Percentiles rank a stretch among this genome's conserved stretches.
Evolutionary conservation across 305 asterid species (phyloP).

Genomic region (Solanum hybrid): DNA sequence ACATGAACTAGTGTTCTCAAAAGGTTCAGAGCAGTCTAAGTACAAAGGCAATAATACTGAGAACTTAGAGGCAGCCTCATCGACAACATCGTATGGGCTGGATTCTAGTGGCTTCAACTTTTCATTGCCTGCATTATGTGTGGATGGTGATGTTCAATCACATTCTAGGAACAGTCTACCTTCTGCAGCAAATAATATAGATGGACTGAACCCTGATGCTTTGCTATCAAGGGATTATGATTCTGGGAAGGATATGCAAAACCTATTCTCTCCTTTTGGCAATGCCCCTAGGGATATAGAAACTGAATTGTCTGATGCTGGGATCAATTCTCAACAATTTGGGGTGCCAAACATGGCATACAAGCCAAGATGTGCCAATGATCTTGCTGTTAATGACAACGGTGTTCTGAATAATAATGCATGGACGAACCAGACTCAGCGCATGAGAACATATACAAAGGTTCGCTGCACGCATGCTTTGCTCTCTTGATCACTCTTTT

Average conservation of each 20-base stretch:
- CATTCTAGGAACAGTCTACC: slow-evolving; percentile 50
- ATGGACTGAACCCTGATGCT: slow-evolving; percentile 81
- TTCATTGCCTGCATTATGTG: slow-evolving; percentile 42
- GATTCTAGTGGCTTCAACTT: slow-evolving; percentile 63
- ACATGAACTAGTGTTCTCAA: slow-evolving; percentile 41
- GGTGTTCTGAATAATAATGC: slow-evolving; percentile 47
- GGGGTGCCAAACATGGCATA: slow-evolving; percentile 63
- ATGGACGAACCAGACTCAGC: slow-evolving; percentile 83
- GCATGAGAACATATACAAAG: slow-evolving; percentile 96
- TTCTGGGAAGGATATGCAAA: slow-evolving; percentile 84
- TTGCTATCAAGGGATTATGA: slow-evolving; percentile 80
- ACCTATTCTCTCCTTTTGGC: slow-evolving; percentile 59
- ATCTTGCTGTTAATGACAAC: slow-evolving; percentile 49
- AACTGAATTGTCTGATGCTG: slow-evolving; percentile 65
- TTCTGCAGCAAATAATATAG: slow-evolving; percentile 36
- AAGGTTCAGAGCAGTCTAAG: slow-evolving; percentile 46
- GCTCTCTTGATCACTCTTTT: slow-evolving; percentile 1
- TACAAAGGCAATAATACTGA: slow-evolving; percentile 39
- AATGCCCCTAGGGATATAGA: slow-evolving; percentile 65
- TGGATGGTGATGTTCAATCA: slow-evolving; percentile 72
- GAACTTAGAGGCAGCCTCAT: slow-evolving; percentile 73
- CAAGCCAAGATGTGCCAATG: slow-evolving; percentile 68
- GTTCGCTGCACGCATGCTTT: slow-evolving; percentile 17
- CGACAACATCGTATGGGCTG: slow-evolving; percentile 74
- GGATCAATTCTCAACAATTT: slow-evolving; percentile 58